These are phyloP conservation scores for Sanghuangporus baumii DNA, from an alignment of 1,284 basidiomycete genomes.

Conservation along the genomic window DNA sequence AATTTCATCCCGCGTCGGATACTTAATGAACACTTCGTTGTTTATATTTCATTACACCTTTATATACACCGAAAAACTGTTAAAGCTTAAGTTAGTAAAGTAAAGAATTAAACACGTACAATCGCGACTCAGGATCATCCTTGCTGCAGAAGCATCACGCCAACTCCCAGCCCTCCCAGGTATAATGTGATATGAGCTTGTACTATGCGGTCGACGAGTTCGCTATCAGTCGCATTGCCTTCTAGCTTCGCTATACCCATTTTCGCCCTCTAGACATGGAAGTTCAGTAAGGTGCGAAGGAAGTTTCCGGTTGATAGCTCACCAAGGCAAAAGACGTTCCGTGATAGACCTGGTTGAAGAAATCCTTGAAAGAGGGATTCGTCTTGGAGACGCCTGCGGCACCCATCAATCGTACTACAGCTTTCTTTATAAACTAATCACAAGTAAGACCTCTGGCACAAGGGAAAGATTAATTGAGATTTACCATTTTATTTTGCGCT, in stretches of 20 bases:
- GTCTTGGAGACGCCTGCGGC: slow-evolving; percentile 44
- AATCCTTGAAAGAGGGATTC: slow-evolving; percentile 57
- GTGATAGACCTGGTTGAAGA: slow-evolving; percentile 46
- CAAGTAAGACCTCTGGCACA: background rate
- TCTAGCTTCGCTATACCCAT: slow-evolving; percentile 18
- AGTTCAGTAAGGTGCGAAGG: background rate
- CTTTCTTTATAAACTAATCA: slow-evolving; percentile 39
- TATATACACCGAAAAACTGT: background rate
- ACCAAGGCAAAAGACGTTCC: slow-evolving; percentile 54
- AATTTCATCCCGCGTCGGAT: background rate
- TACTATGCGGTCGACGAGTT: slow-evolving; percentile 19
- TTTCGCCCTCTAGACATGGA: slow-evolving; percentile 17
- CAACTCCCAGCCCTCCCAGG: slow-evolving; percentile 20
- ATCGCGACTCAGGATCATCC: background rate
- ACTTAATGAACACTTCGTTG: background rate
- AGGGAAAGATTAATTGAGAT: slow-evolving; percentile 26
- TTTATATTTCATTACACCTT: background rate
- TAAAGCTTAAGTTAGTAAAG: background rate
- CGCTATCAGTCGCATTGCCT: slow-evolving; percentile 6
- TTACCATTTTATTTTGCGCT: slow-evolving; percentile 39
- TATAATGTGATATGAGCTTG: slow-evolving; percentile 23
- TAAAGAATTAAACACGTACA: background rate
- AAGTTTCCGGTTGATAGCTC: slow-evolving; percentile 19
- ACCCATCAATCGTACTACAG: slow-evolving; percentile 33
- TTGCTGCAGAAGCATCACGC: slow-evolving; percentile 11